These are phyloP conservation scores for Cutaneotrichosporon curvatum DNA, from an alignment of 1,284 basidiomycete species.

Conservation along the genomic window DNA sequence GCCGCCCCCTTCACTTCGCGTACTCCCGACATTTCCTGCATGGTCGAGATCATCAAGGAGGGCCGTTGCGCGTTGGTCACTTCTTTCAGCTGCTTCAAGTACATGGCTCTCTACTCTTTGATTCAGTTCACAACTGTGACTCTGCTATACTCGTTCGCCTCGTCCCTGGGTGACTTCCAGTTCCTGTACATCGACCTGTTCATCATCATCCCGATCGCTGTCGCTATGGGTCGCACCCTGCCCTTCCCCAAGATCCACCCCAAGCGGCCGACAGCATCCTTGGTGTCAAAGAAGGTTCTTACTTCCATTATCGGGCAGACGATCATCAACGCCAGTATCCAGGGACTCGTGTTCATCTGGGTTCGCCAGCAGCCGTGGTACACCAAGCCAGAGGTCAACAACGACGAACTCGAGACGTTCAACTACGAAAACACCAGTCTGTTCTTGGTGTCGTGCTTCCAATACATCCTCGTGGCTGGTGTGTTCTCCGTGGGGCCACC, in stretches of 20 bases:
- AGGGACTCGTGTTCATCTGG: slow-evolving; percentile 85
- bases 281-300: slow-evolving; percentile 93
- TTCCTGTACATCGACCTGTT: slow-evolving; percentile 95
- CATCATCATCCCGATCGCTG: slow-evolving; percentile 93
- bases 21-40: slow-evolving; percentile 90
- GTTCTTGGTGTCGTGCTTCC: slow-evolving; percentile 94
- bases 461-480: slow-evolving; percentile 93
- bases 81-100: slow-evolving; percentile 99
- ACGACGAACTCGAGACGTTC: slow-evolving; percentile 73
- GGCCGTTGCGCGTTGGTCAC: slow-evolving; percentile 93
- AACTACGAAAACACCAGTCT: slow-evolving; percentile 92
- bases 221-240: slow-evolving; percentile 91
- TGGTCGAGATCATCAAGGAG: slow-evolving; percentile 93
- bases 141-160: slow-evolving; percentile 90
- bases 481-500: slow-evolving; percentile 98
- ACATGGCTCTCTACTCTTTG: slow-evolving; percentile 61
- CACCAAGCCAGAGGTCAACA: slow-evolving; percentile 56
- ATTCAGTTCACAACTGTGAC: slow-evolving; percentile 65
- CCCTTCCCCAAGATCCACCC: slow-evolving; percentile 80
- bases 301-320: slow-evolving; percentile 92
- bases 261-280: slow-evolving; percentile 88
- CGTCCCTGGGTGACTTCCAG: slow-evolving; percentile 93
- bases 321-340: slow-evolving; percentile 72
- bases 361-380: slow-evolving; percentile 78
- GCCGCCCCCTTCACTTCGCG: slow-evolving; percentile 96